A percentile compares a stretch with the other conserved stretches of the same genome.
Conservation (phyloP, 208 protist species). For the Leishmania braziliensis region DNA sequence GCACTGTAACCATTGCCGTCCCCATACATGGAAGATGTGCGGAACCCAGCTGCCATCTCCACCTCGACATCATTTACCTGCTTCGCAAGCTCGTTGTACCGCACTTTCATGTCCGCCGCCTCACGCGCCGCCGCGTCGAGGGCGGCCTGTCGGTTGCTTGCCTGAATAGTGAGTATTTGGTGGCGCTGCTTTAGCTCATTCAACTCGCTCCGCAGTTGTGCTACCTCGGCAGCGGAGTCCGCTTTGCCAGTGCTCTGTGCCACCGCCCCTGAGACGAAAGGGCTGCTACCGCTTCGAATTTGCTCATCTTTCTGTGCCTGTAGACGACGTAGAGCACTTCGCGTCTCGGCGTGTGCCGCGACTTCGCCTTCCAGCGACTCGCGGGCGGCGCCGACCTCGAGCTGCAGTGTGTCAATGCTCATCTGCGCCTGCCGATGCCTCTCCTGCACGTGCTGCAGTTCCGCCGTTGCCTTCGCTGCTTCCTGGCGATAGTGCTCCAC, state of each 20-base stretch:
- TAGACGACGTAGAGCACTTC: slow-evolving; percentile 30
- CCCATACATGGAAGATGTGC: neutral
- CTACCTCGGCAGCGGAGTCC: slow-evolving; percentile 20
- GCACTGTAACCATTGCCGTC: neutral
- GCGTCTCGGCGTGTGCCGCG: slow-evolving; percentile 48
- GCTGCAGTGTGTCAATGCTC: slow-evolving; percentile 30
- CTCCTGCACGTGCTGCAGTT: slow-evolving; percentile 46
- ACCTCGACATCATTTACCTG: slow-evolving; percentile 49
- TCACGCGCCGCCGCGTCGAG: slow-evolving; percentile 51
- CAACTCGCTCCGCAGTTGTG: slow-evolving; percentile 14
- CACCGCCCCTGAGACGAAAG: neutral
- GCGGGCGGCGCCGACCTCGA: slow-evolving; percentile 34
- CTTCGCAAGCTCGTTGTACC: slow-evolving; percentile 47
- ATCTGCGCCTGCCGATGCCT: slow-evolving; percentile 12
- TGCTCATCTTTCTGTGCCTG: slow-evolving; percentile 10
- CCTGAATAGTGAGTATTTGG: slow-evolving; percentile 31
- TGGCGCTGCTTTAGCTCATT: slow-evolving; percentile 28
- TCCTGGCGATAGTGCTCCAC: slow-evolving; percentile 31
- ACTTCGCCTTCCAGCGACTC: slow-evolving; percentile 63
- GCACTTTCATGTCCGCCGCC: slow-evolving; percentile 46
- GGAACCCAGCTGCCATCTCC: slow-evolving; percentile 38
- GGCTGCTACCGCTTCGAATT: neutral
- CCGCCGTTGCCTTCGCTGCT: slow-evolving; percentile 28
- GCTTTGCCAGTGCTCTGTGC: slow-evolving; percentile 8
- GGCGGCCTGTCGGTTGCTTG: slow-evolving; percentile 50